phyloP scores from a whole-genome alignment of 495 filamentous ascomycete genomes.

The Hypoxylon rickii region DNA sequence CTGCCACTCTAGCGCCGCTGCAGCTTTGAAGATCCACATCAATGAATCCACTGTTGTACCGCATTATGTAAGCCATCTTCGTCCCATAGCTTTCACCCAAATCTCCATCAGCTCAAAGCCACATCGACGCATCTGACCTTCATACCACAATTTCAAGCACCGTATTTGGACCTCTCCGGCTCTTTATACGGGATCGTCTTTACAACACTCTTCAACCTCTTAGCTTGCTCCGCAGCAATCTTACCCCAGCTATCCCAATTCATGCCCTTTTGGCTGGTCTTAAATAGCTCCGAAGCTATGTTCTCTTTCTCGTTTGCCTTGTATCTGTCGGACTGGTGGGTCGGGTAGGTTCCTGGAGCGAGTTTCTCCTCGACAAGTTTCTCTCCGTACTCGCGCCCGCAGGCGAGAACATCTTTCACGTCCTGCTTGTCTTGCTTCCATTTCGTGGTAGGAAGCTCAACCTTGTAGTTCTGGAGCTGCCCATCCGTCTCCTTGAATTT shows the following conservation, averaged over 20 bases:
- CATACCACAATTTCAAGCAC: too few relatives aligned
- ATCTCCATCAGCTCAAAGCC: too few relatives aligned
- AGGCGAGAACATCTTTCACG: slow-evolving; percentile 40
- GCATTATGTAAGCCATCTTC: too few relatives aligned
- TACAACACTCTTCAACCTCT: slow-evolving; percentile 39
- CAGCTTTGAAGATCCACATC: too few relatives aligned
- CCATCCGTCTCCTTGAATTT: slow-evolving; percentile 35
- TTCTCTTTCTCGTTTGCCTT: slow-evolving; percentile 37
- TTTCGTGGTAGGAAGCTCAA: slow-evolving; percentile 31
- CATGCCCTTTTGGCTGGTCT: slow-evolving; percentile 31
- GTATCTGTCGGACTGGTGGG: slow-evolving; percentile 15
- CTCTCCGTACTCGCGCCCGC: slow-evolving; percentile 41
- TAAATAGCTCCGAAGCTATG: slow-evolving; percentile 40
- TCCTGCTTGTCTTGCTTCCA: slow-evolving; percentile 45
- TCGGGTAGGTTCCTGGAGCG: slow-evolving; percentile 16
- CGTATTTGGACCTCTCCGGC: neutral
- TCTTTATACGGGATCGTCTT: slow-evolving; percentile 33
- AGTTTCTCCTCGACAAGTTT: slow-evolving; percentile 41
- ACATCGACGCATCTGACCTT: too few relatives aligned
- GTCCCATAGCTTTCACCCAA: too few relatives aligned
- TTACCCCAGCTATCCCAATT: slow-evolving; percentile 42
- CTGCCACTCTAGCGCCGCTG: slow-evolving; percentile 1
- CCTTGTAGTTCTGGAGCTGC: slow-evolving; percentile 22
- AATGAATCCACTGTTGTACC: too few relatives aligned
- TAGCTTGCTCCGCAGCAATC: slow-evolving; percentile 41